Base-by-base conservation (phyloP, 2,329 filamentous ascomycete species). In the Pseudocercospora fuligena region DNA sequence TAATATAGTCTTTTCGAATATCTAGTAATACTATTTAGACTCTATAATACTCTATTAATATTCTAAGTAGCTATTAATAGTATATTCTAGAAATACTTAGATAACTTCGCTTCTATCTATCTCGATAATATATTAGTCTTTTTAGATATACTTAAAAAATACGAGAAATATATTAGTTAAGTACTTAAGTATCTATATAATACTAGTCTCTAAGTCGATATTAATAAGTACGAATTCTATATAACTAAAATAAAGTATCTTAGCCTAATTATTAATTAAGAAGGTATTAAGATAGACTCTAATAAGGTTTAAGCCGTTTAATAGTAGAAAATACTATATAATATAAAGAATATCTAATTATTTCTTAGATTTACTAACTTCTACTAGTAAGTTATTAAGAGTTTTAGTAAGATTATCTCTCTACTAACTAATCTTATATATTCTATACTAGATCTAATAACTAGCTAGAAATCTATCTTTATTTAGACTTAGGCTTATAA, bases 201-300 rank as follows among this genome's bases (percentile, higher is more conserved):
- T 29, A 27, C 9, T 8, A 36, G 60, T 3, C 63, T 73, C 36
- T 68, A 53, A 51, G 47, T 69, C 23, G 66, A 71, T 54, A 65
- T 70, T 60, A 64, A 69, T 54, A 74, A 73, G 54, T 70, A 54
- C 49, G 47, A 69, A 23, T 74, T 73, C 60, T 63, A 63, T 65
- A 66, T 63, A 33, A 21, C 63, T 11, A 49, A 70, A 47, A 66
- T 65, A 36, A 63, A 67, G 21, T 73, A 69, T 64, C 62, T 72
- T 59, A 58, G 58, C 54, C 70, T 68, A 67, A 70, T 72, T 40
- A 67, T 73, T 21, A 49, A 14, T 12, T 33, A 29, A 16, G 46
- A 65, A 21, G 27, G 62, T 19, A 51, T 73, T 14, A 1, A 27
- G 8, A 72, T 68, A 62, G 66, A 73, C 27, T 47, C 36, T 46